Base-by-base conservation (phyloP, 768 basidiomycete genomes). In the Boletales sp. region DNA sequence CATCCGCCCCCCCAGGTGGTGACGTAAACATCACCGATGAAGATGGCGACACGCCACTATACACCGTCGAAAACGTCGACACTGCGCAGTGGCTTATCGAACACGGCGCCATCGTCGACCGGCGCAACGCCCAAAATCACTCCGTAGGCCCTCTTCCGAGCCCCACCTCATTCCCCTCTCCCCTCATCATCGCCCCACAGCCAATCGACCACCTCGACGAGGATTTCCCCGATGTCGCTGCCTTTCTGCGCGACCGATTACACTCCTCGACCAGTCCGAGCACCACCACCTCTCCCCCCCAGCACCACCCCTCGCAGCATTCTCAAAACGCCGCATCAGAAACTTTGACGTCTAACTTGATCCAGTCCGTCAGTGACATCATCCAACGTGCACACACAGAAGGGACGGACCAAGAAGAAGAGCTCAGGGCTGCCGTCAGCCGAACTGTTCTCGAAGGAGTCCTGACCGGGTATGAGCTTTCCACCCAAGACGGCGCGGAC, bases 31-130 rank as follows among this genome's bases (percentile, higher is more conserved):
- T 94, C 53, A 78, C 81, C 1, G 94, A 97, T 64, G 75, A 74
- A 45, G 94, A 97, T 62, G 90, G 89, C 9, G 94, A 97, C 66
- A 95, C 93, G 10, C 94, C 94, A 10, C 72, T 97, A 15, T 95
- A 89, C 74, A 89, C 89, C 21, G 91, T 91, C 40, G 94, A 97
- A 69, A 80, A 82, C 64, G 60, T 89, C 37, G 79, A 84, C 51
- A 87, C 87, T 0, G 93, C 94, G 3, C 76, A 74, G 13, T 91
- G 77, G 68, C 81, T 97, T 53, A 73, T 95, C 57, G 76, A 87
- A 48, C 81, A 86, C 53, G 93, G 93, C 15, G 92, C 93, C 6
- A 65, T 70, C 43, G 65, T 84, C 24, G 72, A 80, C 60, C 69
- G 75, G 55, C 74, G 71, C 53, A 95, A 97, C 65, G 63, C 68